These are phyloP conservation scores for Sherardia arvensis DNA, from an alignment of 257 asterid genomes.

Conservation along the genomic window DNA sequence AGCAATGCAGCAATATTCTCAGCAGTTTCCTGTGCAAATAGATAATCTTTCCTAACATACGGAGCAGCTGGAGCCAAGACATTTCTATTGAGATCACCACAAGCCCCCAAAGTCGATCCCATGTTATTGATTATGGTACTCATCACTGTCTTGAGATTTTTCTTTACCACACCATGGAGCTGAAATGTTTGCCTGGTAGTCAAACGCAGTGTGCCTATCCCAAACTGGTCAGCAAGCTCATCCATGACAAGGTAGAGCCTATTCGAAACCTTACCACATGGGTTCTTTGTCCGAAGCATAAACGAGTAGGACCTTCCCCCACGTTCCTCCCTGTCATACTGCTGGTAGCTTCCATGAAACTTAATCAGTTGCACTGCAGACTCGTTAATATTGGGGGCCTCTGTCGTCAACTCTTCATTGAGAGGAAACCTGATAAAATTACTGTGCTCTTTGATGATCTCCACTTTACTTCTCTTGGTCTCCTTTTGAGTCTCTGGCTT, in stretches of 20 bases:
- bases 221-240: slow-evolving; percentile 91
- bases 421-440: slow-evolving; percentile 89
- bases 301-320: slow-evolving; percentile 71
- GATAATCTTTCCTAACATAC: slow-evolving; percentile 50
- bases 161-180: slow-evolving; percentile 88
- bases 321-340: slow-evolving; percentile 90
- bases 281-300: slow-evolving; percentile 97
- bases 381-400: slow-evolving; percentile 73
- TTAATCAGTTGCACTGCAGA: slow-evolving; percentile 86
- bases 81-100: slow-evolving; percentile 94
- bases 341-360: slow-evolving; percentile 99
- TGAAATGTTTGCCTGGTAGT: slow-evolving; percentile 97
- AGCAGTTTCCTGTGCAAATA: slow-evolving; percentile 92
- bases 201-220: slow-evolving; percentile 87
- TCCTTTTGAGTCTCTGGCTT: slow-evolving; percentile 54
- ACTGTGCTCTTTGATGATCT: slow-evolving; percentile 86
- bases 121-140: slow-evolving; percentile 64
- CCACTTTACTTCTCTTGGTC: slow-evolving; percentile 87
- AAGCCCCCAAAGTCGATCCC: slow-evolving; percentile 98
- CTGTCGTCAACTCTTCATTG: slow-evolving; percentile 74
- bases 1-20: slow-evolving; percentile 86
- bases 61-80: slow-evolving; percentile 98
- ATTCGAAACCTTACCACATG: slow-evolving; percentile 92
- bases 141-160: slow-evolving; percentile 93
- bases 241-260: slow-evolving; percentile 82